Conservation (phyloP, 306 rosid species). For the Sindora glabra region DNA sequence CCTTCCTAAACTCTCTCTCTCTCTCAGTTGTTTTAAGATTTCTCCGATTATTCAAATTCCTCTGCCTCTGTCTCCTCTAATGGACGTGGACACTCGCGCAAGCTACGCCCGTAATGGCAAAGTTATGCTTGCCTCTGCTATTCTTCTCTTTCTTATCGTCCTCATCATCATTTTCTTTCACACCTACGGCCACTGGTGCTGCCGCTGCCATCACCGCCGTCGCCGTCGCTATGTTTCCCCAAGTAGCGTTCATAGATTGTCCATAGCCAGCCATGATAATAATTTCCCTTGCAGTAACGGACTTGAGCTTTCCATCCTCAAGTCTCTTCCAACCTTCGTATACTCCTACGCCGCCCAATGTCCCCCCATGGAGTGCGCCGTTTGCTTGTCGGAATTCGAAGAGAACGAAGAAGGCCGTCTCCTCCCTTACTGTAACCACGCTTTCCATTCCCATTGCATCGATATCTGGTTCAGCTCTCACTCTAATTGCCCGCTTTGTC, state of each 20-base stretch:
- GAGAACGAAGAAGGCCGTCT: conserved; percentile 26
- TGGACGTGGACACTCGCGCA: not conserved
- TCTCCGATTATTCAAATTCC: too few species aligned
- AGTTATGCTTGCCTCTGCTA: conserved; percentile 40
- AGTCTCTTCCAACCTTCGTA: conserved; percentile 28
- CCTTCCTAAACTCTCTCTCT: too few species aligned
- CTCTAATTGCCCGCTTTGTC: conserved; percentile 50
- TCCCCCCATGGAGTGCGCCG: conserved; percentile 30
- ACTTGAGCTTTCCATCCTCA: conserved; percentile 33
- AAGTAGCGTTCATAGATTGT: too few species aligned
- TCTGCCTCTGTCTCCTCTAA: not conserved
- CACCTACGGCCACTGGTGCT: conserved; percentile 14
- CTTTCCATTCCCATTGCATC: conserved; percentile 38
- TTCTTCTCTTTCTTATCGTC: conserved; percentile 25
- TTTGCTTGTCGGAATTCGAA: conserved; percentile 41
- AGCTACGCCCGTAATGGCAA: conserved; percentile 32
- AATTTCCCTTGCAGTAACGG: not conserved
- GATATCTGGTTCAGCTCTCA: conserved; percentile 46
- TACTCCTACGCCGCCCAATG: conserved; percentile 12
- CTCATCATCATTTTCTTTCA: conserved; percentile 19
- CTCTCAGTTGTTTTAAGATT: too few species aligned
- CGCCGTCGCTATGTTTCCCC: conserved; percentile 2
- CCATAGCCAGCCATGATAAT: too few species aligned
- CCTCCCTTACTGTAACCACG: conserved; percentile 45
- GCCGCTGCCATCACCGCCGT: not conserved